Evolutionary conservation across 2,329 filamentous ascomycete species (phyloP).

Genomic region (Penicillium verrucosum): DNA sequence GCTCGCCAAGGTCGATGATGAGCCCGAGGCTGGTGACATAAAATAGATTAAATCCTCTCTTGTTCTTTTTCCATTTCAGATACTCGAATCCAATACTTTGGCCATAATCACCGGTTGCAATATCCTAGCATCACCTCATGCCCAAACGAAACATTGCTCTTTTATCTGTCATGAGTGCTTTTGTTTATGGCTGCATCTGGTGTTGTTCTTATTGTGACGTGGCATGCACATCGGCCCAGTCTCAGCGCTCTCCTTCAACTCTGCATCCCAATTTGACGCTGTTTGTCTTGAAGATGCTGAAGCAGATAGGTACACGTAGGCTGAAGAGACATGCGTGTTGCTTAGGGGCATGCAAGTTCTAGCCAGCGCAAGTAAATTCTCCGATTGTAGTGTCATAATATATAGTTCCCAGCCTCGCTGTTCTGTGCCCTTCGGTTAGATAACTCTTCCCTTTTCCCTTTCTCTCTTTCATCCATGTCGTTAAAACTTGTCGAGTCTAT

Average conservation of each 20-base stretch:
- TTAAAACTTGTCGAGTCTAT: too few species aligned
- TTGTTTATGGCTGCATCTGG: constrained; percentile 25
- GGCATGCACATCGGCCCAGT: constrained; percentile 29
- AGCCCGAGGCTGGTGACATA: constrained; percentile 56
- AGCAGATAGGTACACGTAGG: constrained; percentile 32
- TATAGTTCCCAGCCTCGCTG: constrained; percentile 10
- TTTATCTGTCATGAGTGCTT: background rate
- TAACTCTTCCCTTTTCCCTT: background rate
- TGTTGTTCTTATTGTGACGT: constrained; percentile 32
- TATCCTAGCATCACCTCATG: constrained; percentile 9
- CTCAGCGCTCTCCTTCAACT: constrained; percentile 19
- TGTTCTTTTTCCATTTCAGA: constrained; percentile 22
- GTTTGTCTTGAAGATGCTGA: constrained; percentile 8
- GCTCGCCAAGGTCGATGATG: constrained; percentile 76
- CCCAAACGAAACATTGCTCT: background rate
- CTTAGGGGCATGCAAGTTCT: constrained; percentile 11
- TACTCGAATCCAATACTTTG: constrained; percentile 31
- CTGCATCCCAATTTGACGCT: constrained; percentile 20
- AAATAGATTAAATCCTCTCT: constrained; percentile 33
- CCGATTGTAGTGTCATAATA: constrained; percentile 6
- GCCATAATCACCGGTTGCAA: constrained; percentile 15
- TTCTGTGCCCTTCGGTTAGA: background rate
- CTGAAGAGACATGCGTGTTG: constrained; percentile 9
- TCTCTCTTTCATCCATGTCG: background rate
- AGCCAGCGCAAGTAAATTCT: constrained; percentile 13